phyloP scores from a whole-genome alignment of 1,139 yeast genomes.

The Diutina pseudorugosa region DNA sequence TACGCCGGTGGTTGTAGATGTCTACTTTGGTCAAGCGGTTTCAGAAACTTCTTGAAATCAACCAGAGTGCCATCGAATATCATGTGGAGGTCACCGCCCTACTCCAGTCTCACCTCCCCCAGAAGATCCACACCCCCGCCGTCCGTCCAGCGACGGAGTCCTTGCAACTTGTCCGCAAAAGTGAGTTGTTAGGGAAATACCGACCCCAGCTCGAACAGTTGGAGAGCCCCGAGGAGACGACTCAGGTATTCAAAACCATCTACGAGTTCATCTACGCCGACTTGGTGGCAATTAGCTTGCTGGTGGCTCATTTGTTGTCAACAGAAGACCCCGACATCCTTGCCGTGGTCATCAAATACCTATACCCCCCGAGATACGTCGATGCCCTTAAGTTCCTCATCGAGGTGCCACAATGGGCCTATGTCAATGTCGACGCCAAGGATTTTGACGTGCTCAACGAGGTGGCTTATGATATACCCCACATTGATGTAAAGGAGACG shows the following conservation, averaged over 20 bases:
- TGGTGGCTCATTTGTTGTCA: background rate
- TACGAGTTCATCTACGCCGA: background rate
- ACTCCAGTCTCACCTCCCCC: background rate
- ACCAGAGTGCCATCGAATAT: background rate
- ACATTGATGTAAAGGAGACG: background rate
- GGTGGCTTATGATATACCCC: background rate
- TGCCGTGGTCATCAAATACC: background rate
- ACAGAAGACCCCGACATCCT: background rate
- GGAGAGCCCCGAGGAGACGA: background rate
- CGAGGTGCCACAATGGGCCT: background rate
- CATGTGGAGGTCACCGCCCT: background rate
- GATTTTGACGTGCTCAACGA: background rate
- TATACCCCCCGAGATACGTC: background rate
- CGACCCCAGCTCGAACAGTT: background rate
- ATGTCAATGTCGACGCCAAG: background rate
- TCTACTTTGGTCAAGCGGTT: background rate
- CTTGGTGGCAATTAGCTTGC: background rate
- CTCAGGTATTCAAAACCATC: constrained; percentile 1
- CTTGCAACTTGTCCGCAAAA: background rate
- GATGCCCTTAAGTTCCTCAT: background rate
- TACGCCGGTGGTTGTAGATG: background rate
- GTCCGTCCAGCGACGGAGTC: background rate
- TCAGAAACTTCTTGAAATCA: background rate
- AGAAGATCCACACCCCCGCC: background rate
- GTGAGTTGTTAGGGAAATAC: background rate